Percentiles rank a stretch among this genome's conserved stretches.
Conservation (phyloP, 169 alveolate genomes). For the Plasmodium gonderi region DNA sequence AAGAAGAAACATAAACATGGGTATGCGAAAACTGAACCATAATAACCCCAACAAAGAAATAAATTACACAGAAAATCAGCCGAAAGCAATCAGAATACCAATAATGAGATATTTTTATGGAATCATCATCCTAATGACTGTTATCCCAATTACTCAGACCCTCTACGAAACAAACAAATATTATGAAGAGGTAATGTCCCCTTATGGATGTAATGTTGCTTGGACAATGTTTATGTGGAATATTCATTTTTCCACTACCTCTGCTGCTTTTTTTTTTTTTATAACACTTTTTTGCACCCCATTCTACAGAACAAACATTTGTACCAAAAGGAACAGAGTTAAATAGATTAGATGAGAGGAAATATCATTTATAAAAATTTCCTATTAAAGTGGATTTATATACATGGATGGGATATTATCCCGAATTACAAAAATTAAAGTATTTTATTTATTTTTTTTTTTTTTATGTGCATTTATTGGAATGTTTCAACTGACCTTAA, state of each 20-base stretch:
- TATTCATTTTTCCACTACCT: not conserved
- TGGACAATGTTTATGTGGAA: too few relatives aligned
- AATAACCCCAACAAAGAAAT: not conserved
- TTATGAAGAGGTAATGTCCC: conserved; percentile 68
- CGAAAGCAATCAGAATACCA: conserved; percentile 62
- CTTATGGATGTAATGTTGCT: too few relatives aligned
- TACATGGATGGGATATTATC: too few relatives aligned
- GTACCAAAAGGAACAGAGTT: conserved; percentile 26
- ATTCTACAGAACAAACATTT: conserved; percentile 50
- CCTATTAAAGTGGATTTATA: too few relatives aligned
- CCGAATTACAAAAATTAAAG: too few relatives aligned
- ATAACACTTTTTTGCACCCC: not conserved
- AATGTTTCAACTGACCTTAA: not conserved
- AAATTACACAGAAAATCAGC: not conserved
- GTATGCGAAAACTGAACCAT: not conserved
- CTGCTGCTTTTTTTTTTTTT: not conserved
- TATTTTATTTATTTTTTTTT: too few relatives aligned
- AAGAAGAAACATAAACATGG: conserved; percentile 4
- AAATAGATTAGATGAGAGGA: not conserved
- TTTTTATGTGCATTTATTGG: not conserved
- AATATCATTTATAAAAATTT: too few relatives aligned
- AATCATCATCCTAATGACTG: conserved; percentile 37
- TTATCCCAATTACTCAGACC: conserved; percentile 71
- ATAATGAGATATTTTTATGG: conserved; percentile 63
- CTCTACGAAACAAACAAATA: conserved; percentile 71